Evolutionary conservation across 768 basidiomycete species (phyloP).

Genomic region (Mycena epipterygia): DNA sequence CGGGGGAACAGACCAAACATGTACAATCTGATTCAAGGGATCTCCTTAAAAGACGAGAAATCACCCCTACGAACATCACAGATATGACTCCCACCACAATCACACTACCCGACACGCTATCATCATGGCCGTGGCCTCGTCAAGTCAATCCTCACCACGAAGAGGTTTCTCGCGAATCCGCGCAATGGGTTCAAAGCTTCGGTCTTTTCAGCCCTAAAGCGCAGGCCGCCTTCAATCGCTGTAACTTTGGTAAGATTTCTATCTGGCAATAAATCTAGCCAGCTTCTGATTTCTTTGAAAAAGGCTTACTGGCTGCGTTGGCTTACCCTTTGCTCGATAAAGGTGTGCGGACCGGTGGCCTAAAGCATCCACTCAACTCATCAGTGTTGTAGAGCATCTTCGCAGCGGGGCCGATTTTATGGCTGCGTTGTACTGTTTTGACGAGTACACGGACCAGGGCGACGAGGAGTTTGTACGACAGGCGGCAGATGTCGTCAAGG

Average conservation of each 20-base stretch:
- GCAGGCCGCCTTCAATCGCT: constrained; percentile 25
- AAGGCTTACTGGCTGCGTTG: constrained; percentile 11
- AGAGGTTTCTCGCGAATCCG: neutral
- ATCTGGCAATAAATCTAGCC: constrained; percentile 31
- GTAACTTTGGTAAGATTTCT: constrained; percentile 18
- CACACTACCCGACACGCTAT: constrained; percentile 2
- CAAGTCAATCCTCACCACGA: constrained; percentile 11
- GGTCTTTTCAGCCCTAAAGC: constrained; percentile 12
- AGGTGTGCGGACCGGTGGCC: neutral
- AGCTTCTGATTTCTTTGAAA: neutral
- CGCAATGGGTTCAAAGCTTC: constrained; percentile 17
- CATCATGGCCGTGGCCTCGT: constrained; percentile 19
- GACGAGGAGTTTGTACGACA: neutral
- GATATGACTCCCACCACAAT: neutral
- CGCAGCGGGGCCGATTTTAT: constrained; percentile 10
- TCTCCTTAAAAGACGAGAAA: no score
- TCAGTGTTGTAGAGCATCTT: neutral
- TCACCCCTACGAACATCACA: no score
- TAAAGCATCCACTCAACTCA: neutral
- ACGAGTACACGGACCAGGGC: constrained; percentile 15
- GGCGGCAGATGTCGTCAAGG: constrained; percentile 11
- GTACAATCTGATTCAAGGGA: no score
- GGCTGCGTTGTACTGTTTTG: constrained; percentile 8
- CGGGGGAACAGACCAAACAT: no score
- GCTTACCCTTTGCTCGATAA: constrained; percentile 1